phyloP scores from a whole-genome alignment of 2,329 filamentous ascomycete genomes.

The Scedosporium apiospermum region DNA sequence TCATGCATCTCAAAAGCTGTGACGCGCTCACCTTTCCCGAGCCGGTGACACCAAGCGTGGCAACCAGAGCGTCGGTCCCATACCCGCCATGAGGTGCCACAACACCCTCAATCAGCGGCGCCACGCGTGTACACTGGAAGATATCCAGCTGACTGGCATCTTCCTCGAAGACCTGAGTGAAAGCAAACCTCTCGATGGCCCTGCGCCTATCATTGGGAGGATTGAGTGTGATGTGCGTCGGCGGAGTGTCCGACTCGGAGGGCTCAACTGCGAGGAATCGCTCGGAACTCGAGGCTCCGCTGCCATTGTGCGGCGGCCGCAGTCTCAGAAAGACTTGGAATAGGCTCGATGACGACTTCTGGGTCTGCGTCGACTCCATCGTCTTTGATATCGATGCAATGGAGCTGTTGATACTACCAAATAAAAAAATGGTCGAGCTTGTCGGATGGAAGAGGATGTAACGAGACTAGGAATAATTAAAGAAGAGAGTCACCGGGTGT shows the following conservation, averaged over 20 bases:
- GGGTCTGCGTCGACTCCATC: constrained; percentile 23
- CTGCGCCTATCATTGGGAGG: constrained; percentile 79
- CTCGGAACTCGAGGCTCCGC: constrained; percentile 31
- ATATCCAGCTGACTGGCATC: constrained; percentile 75
- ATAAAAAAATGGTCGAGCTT: background rate
- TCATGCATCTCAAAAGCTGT: constrained; percentile 2
- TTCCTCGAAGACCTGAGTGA: constrained; percentile 89
- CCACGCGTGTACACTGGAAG: constrained; percentile 70
- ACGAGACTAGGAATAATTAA: background rate
- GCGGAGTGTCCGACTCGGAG: constrained; percentile 28
- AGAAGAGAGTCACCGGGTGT: background rate
- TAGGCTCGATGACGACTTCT: constrained; percentile 40
- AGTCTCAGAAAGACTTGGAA: constrained; percentile 90
- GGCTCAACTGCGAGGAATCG: constrained; percentile 74
- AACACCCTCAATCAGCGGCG: constrained; percentile 71
- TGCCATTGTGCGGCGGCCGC: constrained; percentile 45
- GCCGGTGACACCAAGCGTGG: constrained; percentile 87
- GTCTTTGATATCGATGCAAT: background rate
- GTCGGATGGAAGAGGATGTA: background rate
- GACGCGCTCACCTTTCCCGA: constrained; percentile 70
- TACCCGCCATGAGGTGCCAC: constrained; percentile 63
- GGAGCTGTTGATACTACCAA: background rate
- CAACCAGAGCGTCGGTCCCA: constrained; percentile 80
- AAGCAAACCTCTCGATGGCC: constrained; percentile 87
- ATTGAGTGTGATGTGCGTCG: constrained; percentile 66